Conservation (phyloP, 139 green algal genomes). For the Coccomyxa sp. region DNA sequence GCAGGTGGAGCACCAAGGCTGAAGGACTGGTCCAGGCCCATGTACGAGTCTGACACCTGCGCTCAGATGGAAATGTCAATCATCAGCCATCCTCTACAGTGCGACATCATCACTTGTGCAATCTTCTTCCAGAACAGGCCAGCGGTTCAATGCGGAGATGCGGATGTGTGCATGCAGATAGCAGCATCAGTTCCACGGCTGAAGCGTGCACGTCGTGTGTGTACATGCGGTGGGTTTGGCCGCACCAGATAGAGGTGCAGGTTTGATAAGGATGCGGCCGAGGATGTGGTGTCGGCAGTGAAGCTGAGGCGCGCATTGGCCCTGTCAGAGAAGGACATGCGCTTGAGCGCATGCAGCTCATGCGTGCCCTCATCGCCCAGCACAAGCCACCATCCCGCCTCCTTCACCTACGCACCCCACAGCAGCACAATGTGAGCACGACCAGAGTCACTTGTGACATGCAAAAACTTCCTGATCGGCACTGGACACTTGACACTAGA, state of each 20-base stretch:
- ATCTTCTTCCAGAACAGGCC: too few species aligned
- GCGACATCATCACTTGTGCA: too few species aligned
- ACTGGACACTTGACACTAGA: not conserved
- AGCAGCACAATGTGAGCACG: not conserved
- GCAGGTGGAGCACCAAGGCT: slow-evolving; percentile 1
- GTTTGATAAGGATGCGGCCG: slow-evolving; percentile 10
- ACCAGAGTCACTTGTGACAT: not conserved
- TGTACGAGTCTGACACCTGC: slow-evolving; percentile 79
- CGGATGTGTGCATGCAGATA: too few species aligned
- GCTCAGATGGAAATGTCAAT: too few species aligned
- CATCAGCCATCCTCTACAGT: too few species aligned
- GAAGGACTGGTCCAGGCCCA: slow-evolving; percentile 78
- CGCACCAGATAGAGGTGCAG: slow-evolving; percentile 51
- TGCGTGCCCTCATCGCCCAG: slow-evolving; percentile 45
- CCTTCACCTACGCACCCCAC: slow-evolving; percentile 63
- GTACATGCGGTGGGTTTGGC: not conserved
- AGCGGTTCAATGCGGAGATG: too few species aligned
- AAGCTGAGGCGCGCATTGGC: slow-evolving; percentile 29
- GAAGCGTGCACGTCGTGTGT: not conserved
- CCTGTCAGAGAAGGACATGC: slow-evolving; percentile 59
- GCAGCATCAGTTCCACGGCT: not conserved
- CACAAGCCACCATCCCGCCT: slow-evolving; percentile 96
- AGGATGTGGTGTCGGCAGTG: slow-evolving; percentile 18
- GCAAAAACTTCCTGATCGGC: too few species aligned
- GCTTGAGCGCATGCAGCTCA: slow-evolving; percentile 81